Conservation (phyloP, 176 grass and related monocot genomes). For the Saccharum officinarum region DNA sequence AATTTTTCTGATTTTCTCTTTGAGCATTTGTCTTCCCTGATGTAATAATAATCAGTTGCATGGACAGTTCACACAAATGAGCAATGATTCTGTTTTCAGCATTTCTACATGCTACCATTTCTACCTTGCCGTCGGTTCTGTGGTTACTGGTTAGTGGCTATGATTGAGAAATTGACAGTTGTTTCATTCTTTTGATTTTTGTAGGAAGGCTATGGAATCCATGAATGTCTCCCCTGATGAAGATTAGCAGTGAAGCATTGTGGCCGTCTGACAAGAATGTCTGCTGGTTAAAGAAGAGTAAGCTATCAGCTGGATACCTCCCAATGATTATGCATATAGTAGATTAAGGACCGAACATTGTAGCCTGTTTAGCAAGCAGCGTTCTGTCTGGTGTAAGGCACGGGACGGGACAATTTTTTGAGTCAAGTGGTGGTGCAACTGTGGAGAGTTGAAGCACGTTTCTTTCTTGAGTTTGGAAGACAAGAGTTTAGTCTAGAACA, state of each 20-base stretch:
- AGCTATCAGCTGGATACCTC: not conserved
- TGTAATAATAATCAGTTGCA: not conserved
- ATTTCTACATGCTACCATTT: not conserved
- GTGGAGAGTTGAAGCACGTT: not conserved
- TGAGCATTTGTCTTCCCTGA: not conserved
- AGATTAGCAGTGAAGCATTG: conserved; percentile 3
- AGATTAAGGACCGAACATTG: not conserved
- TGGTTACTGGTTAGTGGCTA: not conserved
- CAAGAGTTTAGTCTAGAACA: not conserved
- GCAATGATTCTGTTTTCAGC: not conserved
- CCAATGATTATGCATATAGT: not conserved
- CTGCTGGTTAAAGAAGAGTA: not conserved
- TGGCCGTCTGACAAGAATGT: not conserved
- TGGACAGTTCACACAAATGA: not conserved
- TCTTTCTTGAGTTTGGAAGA: not conserved
- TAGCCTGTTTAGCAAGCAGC: not conserved
- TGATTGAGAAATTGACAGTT: not conserved
- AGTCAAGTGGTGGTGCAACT: not conserved
- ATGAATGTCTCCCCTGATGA: conserved; percentile 10
- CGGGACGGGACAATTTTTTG: not conserved
- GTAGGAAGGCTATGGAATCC: conserved; percentile 15
- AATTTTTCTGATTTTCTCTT: not conserved
- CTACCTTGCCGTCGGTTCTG: not conserved
- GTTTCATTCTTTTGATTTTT: not conserved
- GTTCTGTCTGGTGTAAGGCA: not conserved